Base-by-base conservation (phyloP, 257 asterid genomes). In the Solanum bukasovii region DNA sequence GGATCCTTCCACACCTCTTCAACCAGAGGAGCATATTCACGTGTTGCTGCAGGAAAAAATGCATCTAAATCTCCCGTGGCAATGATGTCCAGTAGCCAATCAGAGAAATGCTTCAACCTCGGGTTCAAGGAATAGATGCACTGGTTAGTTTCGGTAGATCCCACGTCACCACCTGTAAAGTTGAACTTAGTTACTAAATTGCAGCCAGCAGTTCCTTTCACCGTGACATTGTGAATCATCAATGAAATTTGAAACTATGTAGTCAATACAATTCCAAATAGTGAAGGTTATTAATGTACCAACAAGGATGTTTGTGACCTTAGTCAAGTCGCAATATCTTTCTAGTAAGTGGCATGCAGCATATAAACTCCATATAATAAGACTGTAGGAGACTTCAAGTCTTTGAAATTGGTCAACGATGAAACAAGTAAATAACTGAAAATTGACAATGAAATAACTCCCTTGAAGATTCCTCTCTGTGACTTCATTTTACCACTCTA, bases 41-140 rank as follows among this genome's bases (percentile, higher is more conserved):
- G 84, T 79, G 84, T 78, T 79, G 84, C 84, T 42, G 84, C 84
- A 42, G 84, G 84, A 7, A 96, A 96, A 88, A 94, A 95, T 29
- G 98, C 96, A 90, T 96, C 99, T 91, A 96, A 91, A 93, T 94
- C 99, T 86, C 99, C 84, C 2, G 98, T 96, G 70, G 98, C 98
- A 87, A 96, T 96, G 90, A 96, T 94, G 88, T 94, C 98, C 25
- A 96, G 94, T 21, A 96, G 97, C 99, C 99, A 96, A 87, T 96
- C 98, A 0, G 99, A 96, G 90, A 95, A 96, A 92, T 94, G 95
- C 92, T 79, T 79, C 84, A 96, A 82, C 91, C 93, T 91, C 18
- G 94, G 97, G 91, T 93, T 79, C 84, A 84, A 65, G 79, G 84
- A 78, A 13, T 78, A 78, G 84, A 79, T 79, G 38, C 84, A 42